phyloP scores from a whole-genome alignment of 495 filamentous ascomycete genomes.

The Penicillium simplicissimum region DNA sequence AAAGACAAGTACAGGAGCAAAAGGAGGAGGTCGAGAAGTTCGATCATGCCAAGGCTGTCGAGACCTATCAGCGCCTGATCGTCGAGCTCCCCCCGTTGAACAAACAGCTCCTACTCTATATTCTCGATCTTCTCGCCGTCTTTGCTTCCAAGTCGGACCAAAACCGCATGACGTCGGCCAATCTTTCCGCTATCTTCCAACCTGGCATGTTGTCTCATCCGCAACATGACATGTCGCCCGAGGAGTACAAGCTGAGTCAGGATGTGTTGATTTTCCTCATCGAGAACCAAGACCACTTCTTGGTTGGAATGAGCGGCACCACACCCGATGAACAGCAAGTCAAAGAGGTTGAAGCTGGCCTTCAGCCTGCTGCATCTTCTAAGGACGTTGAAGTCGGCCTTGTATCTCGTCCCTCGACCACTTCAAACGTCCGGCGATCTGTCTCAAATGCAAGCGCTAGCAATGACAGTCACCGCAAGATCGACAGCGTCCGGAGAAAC shows the following conservation, averaged over 20 bases:
- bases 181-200: constrained; percentile 97
- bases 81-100: constrained; percentile 91
- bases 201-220: constrained; percentile 95
- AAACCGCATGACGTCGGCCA: constrained; percentile 94
- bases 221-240: constrained; percentile 88
- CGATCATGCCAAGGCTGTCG: constrained; percentile 74
- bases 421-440: constrained; percentile 66
- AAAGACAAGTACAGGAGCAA: constrained; percentile 57
- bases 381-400: constrained; percentile 4
- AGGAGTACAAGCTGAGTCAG: constrained; percentile 92
- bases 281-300: constrained; percentile 88
- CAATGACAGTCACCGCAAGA: constrained; percentile 80
- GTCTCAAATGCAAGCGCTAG: constrained; percentile 84
- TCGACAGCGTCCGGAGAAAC: constrained; percentile 72
- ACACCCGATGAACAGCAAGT: constrained; percentile 85
- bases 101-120: constrained; percentile 92
- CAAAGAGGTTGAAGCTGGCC: constrained; percentile 73
- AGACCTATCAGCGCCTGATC: constrained; percentile 84
- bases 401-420: constrained; percentile 51
- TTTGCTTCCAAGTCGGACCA: constrained; percentile 97
- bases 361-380: constrained; percentile 32
- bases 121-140: constrained; percentile 95
- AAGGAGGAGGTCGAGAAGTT: constrained; percentile 55
- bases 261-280: constrained; percentile 98
- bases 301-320: constrained; percentile 93